These are phyloP conservation scores for Ceratopteris richardii DNA, from an alignment of 75 land plant species.

Conservation along the genomic window DNA sequence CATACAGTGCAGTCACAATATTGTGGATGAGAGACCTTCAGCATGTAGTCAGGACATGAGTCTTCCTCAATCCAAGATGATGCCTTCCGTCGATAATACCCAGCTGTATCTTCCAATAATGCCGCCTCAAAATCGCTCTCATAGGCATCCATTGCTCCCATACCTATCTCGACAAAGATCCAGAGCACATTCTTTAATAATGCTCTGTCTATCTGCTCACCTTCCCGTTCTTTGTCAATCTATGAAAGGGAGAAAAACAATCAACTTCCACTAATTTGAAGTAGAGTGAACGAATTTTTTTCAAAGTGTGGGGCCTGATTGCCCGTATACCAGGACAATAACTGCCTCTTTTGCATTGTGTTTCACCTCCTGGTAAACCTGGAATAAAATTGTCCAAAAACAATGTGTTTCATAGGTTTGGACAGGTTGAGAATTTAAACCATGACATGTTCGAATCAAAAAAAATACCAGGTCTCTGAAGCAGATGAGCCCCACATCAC, in stretches of 20 bases:
- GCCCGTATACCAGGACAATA: constrained; percentile 57
- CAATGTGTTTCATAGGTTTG: no score
- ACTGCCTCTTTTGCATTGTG: constrained; percentile 80
- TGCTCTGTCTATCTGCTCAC: constrained; percentile 85
- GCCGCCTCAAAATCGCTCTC: constrained; percentile 70
- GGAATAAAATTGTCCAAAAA: constrained; percentile 3
- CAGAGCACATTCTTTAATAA: constrained; percentile 82
- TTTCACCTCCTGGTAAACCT: constrained; percentile 78
- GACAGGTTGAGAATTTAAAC: no score
- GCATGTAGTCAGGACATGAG: constrained; percentile 95
- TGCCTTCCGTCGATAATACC: constrained; percentile 77
- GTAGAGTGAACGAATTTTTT: no score
- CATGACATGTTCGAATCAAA: no score
- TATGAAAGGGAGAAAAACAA: constrained; percentile 16
- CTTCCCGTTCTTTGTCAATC: constrained; percentile 94
- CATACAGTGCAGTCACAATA: no score
- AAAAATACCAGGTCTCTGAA: constrained; percentile 68
- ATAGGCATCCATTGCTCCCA: constrained; percentile 78
- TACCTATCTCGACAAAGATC: constrained; percentile 93
- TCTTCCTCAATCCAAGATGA: constrained; percentile 84
- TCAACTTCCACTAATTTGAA: no score
- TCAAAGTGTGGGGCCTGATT: no score
- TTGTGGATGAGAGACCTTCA: constrained; percentile 38
- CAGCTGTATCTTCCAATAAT: constrained; percentile 76
- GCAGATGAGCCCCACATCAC: constrained; percentile 74